Evolutionary conservation across 768 basidiomycete genomes (phyloP).

Genomic region (Chiua virens): DNA sequence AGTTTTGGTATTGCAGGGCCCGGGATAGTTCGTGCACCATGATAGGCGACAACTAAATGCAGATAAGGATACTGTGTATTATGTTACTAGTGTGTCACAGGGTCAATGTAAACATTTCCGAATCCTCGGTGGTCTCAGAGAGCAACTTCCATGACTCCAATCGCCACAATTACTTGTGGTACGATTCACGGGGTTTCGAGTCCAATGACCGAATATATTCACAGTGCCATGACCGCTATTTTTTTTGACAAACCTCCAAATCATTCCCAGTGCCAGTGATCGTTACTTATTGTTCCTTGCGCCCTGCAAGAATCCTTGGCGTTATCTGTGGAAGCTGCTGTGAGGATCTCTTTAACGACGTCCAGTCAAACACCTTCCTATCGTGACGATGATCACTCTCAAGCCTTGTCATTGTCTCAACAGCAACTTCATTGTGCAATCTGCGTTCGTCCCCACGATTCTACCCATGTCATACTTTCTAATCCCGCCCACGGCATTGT

Average conservation of each 20-base stretch:
- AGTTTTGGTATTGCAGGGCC: no score
- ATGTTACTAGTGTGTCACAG: not conserved
- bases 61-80: no score
- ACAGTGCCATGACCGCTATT: no score
- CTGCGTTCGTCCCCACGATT: conserved; percentile 9
- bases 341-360: not conserved
- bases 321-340: conserved; percentile 17
- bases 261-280: not conserved
- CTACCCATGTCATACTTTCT: not conserved
- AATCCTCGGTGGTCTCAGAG: not conserved
- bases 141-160: not conserved
- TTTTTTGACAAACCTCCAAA: not conserved
- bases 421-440: conserved; percentile 9
- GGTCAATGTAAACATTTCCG: not conserved
- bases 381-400: not conserved
- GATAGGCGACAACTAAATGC: no score
- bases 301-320: conserved; percentile 1
- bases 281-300: not conserved
- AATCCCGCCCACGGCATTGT: not conserved
- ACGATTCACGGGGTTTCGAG: not conserved
- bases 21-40: no score
- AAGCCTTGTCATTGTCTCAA: conserved; percentile 11
- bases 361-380: not conserved
- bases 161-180: not conserved
- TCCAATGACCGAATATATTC: not conserved